Base-by-base conservation (phyloP, 2,329 filamentous ascomycete genomes). In the Tolypocladium endophyticum region DNA sequence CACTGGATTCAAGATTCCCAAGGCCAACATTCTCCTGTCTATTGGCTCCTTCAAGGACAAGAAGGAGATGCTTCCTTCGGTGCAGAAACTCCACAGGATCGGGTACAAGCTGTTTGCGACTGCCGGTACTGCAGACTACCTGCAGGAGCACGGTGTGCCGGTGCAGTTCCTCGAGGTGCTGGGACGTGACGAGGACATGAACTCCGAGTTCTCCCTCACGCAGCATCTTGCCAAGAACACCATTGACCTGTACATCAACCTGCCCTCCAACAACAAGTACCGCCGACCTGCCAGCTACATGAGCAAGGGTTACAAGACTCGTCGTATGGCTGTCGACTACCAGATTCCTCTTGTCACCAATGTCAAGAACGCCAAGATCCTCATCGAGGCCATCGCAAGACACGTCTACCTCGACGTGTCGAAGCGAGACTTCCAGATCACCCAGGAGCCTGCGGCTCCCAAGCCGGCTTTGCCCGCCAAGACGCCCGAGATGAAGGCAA, bases 41-140 rank as follows among this genome's bases (percentile, higher is more conserved):
- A 96, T 99, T 68, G 94, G 94, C 68, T 92, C 92, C 0, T 97
- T 89, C 82, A 97, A 97, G 79, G 94, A 99, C 73, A 99, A 99
- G 82, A 83, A 92, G 71, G 94, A 99, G 77, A 91, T 99, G 89
- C 80, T 99, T 61, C 92, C 93, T 8, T 95, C 93, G 0, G 88
- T 99, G 58, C 81, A 89, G 73, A 95, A 93, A 74, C 82, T 99
- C 55, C 87, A 95, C 76, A 86, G 90, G 72, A 81, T 97, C 72
- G 94, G 93, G 58, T 99, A 90, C 81, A 97, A 95, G 74, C 82
- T 99, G 56, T 99, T 96, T 70, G 94, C 93, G 28, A 99, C 94
- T 35, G 89, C 93, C 58, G 94, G 94, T 77, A 99, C 94, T 14
- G 92, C 94, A 23, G 94, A 99, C 74, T 99, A 94, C 81, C 81